A percentile compares a stretch with the other conserved stretches of the same genome.
These are phyloP conservation scores for Coemansia sp. DNA, from an alignment of 192 early-diverging fungal species.

Conservation along the genomic window DNA sequence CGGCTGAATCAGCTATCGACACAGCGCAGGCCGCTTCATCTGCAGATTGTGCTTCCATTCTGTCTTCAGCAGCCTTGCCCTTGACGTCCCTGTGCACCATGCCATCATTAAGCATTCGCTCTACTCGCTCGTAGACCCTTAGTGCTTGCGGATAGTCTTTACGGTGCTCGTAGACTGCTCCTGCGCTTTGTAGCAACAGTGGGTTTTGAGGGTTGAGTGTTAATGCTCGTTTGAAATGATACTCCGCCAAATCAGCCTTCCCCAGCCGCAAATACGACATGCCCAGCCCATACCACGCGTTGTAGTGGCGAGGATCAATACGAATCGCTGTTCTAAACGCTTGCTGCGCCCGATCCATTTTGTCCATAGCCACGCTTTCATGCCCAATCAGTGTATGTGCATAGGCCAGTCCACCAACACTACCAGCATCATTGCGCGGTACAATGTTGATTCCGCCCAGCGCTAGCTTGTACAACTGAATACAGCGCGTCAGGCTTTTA, in stretches of 20 bases:
- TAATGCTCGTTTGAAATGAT: slow-evolving; percentile 69
- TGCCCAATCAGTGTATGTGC: slow-evolving; percentile 84
- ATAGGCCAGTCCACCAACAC: slow-evolving; percentile 56
- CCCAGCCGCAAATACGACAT: slow-evolving; percentile 68
- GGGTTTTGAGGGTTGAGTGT: slow-evolving; percentile 71
- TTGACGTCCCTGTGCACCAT: not conserved
- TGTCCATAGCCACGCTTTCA: slow-evolving; percentile 72
- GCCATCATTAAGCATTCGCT: slow-evolving; percentile 43
- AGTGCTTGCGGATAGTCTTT: slow-evolving; percentile 58
- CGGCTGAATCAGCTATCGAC: slow-evolving; percentile 5
- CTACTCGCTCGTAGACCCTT: slow-evolving; percentile 60
- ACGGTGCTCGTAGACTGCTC: slow-evolving; percentile 67
- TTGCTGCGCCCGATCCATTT: slow-evolving; percentile 69
- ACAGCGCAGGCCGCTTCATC: not conserved
- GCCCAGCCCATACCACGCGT: slow-evolving; percentile 86
- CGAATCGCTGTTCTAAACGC: slow-evolving; percentile 71
- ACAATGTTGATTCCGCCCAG: slow-evolving; percentile 21
- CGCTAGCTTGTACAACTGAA: slow-evolving; percentile 53
- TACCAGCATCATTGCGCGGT: slow-evolving; percentile 38
- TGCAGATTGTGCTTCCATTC: not conserved
- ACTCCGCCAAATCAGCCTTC: slow-evolving; percentile 69
- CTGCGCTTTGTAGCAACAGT: slow-evolving; percentile 68
- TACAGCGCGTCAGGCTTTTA: slow-evolving; percentile 72
- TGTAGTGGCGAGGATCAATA: slow-evolving; percentile 74
- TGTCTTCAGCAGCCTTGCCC: not conserved